phyloP scores from a whole-genome alignment of 2,329 filamentous ascomycete genomes.

The Neospermospora avenae region DNA sequence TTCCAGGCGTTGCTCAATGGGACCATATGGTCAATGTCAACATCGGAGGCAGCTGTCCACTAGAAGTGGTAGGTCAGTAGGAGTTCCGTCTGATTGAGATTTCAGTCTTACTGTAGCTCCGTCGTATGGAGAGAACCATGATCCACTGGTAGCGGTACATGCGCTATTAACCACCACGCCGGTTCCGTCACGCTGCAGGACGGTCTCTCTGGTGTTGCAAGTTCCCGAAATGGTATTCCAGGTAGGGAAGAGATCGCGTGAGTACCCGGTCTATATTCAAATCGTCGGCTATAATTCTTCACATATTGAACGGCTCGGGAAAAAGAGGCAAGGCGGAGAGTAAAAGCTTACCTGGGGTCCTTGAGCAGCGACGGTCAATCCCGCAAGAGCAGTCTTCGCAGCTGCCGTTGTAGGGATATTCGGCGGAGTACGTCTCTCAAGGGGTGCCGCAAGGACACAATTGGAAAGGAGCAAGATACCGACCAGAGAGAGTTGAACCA shows the following conservation, averaged over 20 bases:
- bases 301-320: background rate
- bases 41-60: conserved; percentile 64
- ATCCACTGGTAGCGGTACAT: conserved; percentile 63
- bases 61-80: background rate
- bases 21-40: conserved; percentile 84
- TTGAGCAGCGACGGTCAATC: conserved; percentile 54
- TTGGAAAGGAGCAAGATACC: conserved; percentile 15
- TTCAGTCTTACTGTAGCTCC: conserved; percentile 46
- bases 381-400: conserved; percentile 56
- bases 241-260: conserved; percentile 41
- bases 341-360: conserved; percentile 38
- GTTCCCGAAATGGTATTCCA: conserved; percentile 54
- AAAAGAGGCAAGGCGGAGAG: background rate
- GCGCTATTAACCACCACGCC: conserved; percentile 54
- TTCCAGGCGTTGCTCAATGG: conserved; percentile 80
- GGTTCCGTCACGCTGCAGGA: conserved; percentile 71
- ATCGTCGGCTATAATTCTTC: background rate
- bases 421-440: conserved; percentile 44
- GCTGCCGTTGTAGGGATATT: conserved; percentile 58
- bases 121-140: conserved; percentile 72
- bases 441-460: conserved; percentile 23
- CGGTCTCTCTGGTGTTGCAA: conserved; percentile 71
- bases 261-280: conserved; percentile 49
- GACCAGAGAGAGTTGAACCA: conserved; percentile 19
- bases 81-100: background rate